Evolutionary conservation across 345 rosid genomes (phyloP).

Genomic region (Capsella bursapastoris): DNA sequence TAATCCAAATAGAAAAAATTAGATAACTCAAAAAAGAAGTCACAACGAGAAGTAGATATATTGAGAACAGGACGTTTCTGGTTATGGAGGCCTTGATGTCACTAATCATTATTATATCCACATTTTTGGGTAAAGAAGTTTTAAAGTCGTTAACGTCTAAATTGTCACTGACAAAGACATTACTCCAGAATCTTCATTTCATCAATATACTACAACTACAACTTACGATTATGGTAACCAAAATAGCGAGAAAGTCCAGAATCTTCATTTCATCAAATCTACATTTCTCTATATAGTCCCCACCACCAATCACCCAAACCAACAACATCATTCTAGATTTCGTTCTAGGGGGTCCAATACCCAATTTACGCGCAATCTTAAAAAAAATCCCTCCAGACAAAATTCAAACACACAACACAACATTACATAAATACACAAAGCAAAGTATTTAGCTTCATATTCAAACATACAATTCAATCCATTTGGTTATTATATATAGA

Average conservation of each 20-base stretch:
- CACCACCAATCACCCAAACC: slow-evolving; percentile 15
- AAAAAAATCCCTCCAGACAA: slow-evolving; percentile 11
- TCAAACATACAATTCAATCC: slow-evolving; percentile 2
- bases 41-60: neutral
- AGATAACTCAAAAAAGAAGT: neutral
- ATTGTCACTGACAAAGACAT: neutral
- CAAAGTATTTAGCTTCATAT: neutral
- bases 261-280: slow-evolving; percentile 21
- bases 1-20: neutral
- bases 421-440: neutral
- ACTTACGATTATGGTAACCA: neutral
- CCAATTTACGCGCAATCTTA: slow-evolving; percentile 13
- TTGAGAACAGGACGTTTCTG: neutral
- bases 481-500: slow-evolving; percentile 3
- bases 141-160: neutral
- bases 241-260: slow-evolving; percentile 11
- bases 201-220: neutral
- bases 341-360: slow-evolving; percentile 17
- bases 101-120: neutral
- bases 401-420: neutral
- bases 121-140: neutral
- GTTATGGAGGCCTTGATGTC: neutral
- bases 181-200: slow-evolving; percentile 20
- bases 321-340: slow-evolving; percentile 26
- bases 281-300: slow-evolving; percentile 9